Evolutionary conservation across 202 grass and related monocot genomes (phyloP).

Genomic region (Schoenoplectus triqueter): DNA sequence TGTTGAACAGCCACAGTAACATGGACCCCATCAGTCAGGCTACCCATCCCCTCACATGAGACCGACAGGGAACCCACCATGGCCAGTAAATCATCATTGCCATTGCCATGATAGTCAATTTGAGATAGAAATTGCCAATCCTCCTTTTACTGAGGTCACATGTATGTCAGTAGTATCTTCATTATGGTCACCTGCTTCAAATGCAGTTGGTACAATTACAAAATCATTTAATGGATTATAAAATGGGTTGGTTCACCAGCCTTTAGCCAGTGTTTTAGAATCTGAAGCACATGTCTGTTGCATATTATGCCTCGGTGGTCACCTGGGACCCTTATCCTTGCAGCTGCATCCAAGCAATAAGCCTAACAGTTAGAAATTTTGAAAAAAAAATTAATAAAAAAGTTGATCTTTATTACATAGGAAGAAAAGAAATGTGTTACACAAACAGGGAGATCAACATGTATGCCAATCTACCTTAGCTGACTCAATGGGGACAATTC

Average conservation of each 20-base stretch:
- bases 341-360: slow-evolving; percentile 72
- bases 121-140: slow-evolving; percentile 86
- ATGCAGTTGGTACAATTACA: slow-evolving; percentile 73
- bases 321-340: slow-evolving; percentile 74
- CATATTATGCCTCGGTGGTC: slow-evolving; percentile 84
- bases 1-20: slow-evolving; percentile 55
- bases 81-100: slow-evolving; percentile 53
- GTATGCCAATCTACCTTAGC: slow-evolving; percentile 58
- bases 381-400: slow-evolving; percentile 2
- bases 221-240: slow-evolving; percentile 87
- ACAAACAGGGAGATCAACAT: slow-evolving; percentile 10
- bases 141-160: slow-evolving; percentile 54
- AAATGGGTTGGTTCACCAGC: slow-evolving; percentile 74
- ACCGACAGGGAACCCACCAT: slow-evolving; percentile 49
- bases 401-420: not conserved
- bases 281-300: slow-evolving; percentile 61
- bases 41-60: slow-evolving; percentile 47
- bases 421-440: not conserved
- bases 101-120: slow-evolving; percentile 4
- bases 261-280: slow-evolving; percentile 73
- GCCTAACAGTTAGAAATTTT: slow-evolving; percentile 37
- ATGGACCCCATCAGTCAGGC: slow-evolving; percentile 48
- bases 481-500: slow-evolving; percentile 84
- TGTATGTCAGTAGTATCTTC: slow-evolving; percentile 44
- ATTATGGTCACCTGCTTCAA: slow-evolving; percentile 51